Percentiles rank a stretch among this genome's conserved stretches.
Conservation (phyloP, 306 rosid species). For the Heteromeles arbutifolia region DNA sequence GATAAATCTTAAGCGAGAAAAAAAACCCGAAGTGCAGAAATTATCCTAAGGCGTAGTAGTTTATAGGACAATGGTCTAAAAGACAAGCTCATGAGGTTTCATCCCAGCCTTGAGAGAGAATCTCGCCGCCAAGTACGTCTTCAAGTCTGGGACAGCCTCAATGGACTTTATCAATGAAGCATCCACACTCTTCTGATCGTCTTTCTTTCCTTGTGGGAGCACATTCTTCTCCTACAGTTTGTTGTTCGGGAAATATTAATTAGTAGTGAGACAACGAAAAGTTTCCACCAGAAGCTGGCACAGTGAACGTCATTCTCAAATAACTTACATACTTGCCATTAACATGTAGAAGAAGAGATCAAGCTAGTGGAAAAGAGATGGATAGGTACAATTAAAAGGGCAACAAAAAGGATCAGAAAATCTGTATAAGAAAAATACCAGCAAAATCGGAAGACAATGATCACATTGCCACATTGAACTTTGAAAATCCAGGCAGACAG, state of each 20-base stretch:
- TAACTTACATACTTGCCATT: too few species aligned
- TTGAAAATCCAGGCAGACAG: background rate
- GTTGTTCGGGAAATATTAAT: background rate
- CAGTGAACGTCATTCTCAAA: too few species aligned
- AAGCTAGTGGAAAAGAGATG: too few species aligned
- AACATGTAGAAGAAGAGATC: too few species aligned
- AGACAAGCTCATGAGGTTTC: constrained; percentile 75
- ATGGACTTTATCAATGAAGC: constrained; percentile 48
- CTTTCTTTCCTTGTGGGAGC: constrained; percentile 71
- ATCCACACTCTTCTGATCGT: constrained; percentile 59
- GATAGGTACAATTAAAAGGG: background rate
- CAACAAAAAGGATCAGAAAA: background rate
- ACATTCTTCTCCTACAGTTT: constrained; percentile 50
- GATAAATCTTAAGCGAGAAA: background rate
- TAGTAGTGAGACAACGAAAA: background rate
- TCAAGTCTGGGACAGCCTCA: constrained; percentile 61
- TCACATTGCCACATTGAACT: background rate
- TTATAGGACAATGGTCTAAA: constrained; percentile 21
- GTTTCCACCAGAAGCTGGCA: background rate
- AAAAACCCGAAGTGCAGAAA: background rate
- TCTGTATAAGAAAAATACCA: too few species aligned
- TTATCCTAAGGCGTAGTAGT: background rate
- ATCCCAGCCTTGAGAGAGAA: constrained; percentile 66
- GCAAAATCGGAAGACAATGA: background rate
- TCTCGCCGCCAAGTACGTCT: constrained; percentile 68